Base-by-base conservation (phyloP, 768 basidiomycete species). In the Boletus coccyginus region DNA sequence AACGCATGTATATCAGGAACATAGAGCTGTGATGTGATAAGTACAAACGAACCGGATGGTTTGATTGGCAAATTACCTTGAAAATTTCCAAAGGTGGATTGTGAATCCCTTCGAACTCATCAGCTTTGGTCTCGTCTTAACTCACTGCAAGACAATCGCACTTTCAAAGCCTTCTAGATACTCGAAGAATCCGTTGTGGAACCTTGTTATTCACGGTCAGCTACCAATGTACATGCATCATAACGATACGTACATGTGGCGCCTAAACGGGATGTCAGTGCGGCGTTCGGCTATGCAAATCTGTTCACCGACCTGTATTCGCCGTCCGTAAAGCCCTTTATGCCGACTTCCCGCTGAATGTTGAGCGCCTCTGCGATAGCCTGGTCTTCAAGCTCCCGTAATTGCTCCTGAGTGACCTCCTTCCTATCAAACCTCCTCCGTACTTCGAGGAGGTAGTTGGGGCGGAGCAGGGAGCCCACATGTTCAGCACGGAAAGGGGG, bases 291-390 rank as follows among this genome's bases (percentile, higher is more conserved):
- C 16, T 6, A 10, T 33, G 5, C 5, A 27, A 27, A 62, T 53
- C 65, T 61, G 52, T 57, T 64, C 62, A 72, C 74, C 2, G 16
- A 61, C 67, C 66, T 65, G 46, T 67, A 70, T 65, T 79, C 77
- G 29, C 78, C 78, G 57, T 78, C 76, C 2, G 77, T 77, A 40
- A 78, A 64, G 19, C 69, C 52, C 63, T 74, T 76, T 41, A 79
- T 74, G 16, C 78, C 78, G 7, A 66, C 70, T 44, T 76, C 69
- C 2, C 73, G 67, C 57, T 78, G 77, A 59, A 77, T 54, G 57
- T 69, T 39, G 36, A 79, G 60, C 46, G 74, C 75, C 3, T 65
- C 67, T 38, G 45, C 35, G 53, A 79, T 75, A 1, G 76, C 71
- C 41, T 68, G 65, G 43, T 78, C 74, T 64, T 79, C 77, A 17